These are phyloP conservation scores for Flagelloscypha sp. DNA, from an alignment of 768 basidiomycete species.

Conservation along the genomic window DNA sequence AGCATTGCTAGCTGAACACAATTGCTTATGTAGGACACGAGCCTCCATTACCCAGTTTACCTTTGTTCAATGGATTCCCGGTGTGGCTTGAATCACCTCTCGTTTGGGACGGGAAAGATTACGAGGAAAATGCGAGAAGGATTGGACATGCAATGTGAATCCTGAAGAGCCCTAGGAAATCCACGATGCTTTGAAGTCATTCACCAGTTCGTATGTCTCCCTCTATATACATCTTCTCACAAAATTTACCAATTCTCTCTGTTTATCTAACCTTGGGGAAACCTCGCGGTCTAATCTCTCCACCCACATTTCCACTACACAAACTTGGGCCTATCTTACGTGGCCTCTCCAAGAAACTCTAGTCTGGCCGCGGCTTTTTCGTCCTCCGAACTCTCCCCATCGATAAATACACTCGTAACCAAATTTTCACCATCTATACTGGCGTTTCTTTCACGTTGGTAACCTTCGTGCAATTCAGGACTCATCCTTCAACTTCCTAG, in stretches of 20 bases:
- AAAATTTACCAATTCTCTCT: background rate
- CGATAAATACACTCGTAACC: background rate
- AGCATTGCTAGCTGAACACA: too few relatives aligned
- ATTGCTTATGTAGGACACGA: background rate
- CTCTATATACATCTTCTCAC: background rate
- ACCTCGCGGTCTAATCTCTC: conserved; percentile 26
- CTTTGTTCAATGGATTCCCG: conserved; percentile 31
- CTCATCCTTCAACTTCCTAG: background rate
- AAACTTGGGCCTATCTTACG: background rate
- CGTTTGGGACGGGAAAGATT: conserved; percentile 40
- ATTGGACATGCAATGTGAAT: conserved; percentile 35
- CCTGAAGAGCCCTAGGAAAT: conserved; percentile 29
- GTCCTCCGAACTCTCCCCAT: background rate
- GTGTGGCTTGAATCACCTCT: conserved; percentile 26
- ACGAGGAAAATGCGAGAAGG: conserved; percentile 30
- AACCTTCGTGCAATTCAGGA: background rate
- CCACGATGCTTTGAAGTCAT: conserved; percentile 21
- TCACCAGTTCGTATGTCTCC: background rate
- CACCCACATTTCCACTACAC: conserved; percentile 10
- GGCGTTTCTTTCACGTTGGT: background rate
- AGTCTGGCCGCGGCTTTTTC: conserved; percentile 1
- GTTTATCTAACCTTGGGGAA: conserved; percentile 5
- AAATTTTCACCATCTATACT: background rate
- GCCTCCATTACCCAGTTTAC: conserved; percentile 3
- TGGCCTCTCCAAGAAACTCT: background rate